A percentile compares a stretch with the other conserved stretches of the same genome.
Conservation (phyloP, 768 basidiomycete genomes). For the Lyophyllum decastes region DNA sequence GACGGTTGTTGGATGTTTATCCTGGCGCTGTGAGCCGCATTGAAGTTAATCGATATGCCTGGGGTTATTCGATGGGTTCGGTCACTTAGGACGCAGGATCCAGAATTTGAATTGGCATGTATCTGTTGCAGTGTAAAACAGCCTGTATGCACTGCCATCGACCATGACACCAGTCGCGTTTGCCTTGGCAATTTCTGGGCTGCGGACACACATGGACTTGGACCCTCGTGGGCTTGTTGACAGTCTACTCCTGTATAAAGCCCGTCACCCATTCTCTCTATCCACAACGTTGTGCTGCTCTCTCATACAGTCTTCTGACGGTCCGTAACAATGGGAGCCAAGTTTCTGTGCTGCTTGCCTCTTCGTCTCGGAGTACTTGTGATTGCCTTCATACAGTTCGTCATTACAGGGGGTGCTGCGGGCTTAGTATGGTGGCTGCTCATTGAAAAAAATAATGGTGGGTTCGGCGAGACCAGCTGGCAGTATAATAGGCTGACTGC, state of each 20-base stretch:
- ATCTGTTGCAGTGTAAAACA: background rate
- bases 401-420: conserved; percentile 30
- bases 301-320: conserved; percentile 3
- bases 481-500: background rate
- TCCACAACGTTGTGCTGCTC: background rate
- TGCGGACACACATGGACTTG: background rate
- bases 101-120: background rate
- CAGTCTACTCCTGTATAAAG: background rate
- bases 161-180: background rate
- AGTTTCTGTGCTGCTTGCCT: conserved; percentile 45
- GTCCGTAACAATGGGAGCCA: conserved; percentile 31
- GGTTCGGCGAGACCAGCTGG: conserved; percentile 20
- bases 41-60: background rate
- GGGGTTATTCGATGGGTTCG: background rate
- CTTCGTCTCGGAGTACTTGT: conserved; percentile 41
- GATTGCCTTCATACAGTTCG: conserved; percentile 42
- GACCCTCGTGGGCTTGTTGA: background rate
- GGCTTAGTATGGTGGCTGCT: conserved; percentile 34
- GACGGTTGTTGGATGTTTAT: background rate
- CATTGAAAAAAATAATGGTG: conserved; percentile 10
- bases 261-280: background rate
- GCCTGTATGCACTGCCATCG: background rate
- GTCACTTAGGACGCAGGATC: background rate
- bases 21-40: background rate
- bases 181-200: background rate